These are phyloP conservation scores for Botrytis fragariae DNA, from an alignment of 2,329 filamentous ascomycete species.

Conservation along the genomic window DNA sequence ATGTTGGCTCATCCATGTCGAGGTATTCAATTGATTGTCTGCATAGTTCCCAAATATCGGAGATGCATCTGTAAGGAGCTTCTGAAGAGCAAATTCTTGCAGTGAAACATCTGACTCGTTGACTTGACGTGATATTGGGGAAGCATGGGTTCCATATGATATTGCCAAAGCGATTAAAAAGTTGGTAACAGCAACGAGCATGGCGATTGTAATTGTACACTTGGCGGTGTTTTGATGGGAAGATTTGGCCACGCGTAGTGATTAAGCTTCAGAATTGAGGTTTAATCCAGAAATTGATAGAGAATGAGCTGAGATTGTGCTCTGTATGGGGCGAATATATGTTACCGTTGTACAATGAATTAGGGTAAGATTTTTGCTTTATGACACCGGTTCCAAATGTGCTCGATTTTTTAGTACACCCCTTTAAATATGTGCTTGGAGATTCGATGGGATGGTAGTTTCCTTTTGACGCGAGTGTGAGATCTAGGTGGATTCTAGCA, in stretches of 20 bases:
- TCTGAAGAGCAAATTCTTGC: conserved; percentile 42
- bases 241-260: not conserved
- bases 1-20: conserved; percentile 48
- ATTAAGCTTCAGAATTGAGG: not conserved
- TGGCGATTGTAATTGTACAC: not conserved
- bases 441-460: not conserved
- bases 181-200: not conserved
- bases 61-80: conserved; percentile 43
- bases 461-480: not conserved
- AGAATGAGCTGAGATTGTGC: not conserved
- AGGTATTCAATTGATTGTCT: conserved; percentile 30
- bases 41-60: conserved; percentile 45
- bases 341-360: not conserved
- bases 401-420: not conserved
- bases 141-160: not conserved
- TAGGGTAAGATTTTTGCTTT: not conserved
- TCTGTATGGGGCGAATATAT: not conserved
- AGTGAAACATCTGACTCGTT: conserved; percentile 26
- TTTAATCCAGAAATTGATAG: not conserved
- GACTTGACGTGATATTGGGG: not conserved
- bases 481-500: not conserved
- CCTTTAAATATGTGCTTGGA: not conserved
- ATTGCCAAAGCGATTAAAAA: not conserved
- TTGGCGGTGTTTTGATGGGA: too few species aligned
- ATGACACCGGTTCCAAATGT: not conserved